These are phyloP conservation scores for Ceratobasidium sp. DNA, from an alignment of 1,284 basidiomycete genomes.

Conservation along the genomic window DNA sequence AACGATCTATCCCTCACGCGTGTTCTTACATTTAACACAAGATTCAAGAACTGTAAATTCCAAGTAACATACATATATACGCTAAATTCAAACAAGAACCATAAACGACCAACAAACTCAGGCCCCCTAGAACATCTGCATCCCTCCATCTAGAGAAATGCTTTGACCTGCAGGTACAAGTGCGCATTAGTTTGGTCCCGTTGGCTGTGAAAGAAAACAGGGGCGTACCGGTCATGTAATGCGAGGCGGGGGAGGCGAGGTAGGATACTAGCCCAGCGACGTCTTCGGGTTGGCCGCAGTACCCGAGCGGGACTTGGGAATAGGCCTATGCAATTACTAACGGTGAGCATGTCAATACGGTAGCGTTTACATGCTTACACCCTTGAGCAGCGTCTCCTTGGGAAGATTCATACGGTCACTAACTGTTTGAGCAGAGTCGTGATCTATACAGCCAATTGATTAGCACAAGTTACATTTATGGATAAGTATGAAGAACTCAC, in stretches of 20 bases:
- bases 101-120: too few relatives aligned
- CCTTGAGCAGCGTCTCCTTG: constrained; percentile 43
- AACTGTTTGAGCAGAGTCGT: constrained; percentile 19
- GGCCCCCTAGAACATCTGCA: constrained; percentile 24
- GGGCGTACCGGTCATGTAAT: constrained; percentile 51
- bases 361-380: constrained; percentile 16
- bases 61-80: too few relatives aligned
- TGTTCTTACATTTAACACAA: too few relatives aligned
- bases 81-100: too few relatives aligned
- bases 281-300: constrained; percentile 50
- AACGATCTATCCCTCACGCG: too few relatives aligned
- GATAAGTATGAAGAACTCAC: constrained; percentile 13
- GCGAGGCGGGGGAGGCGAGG: constrained; percentile 50
- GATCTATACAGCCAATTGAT: constrained; percentile 24
- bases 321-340: constrained; percentile 12
- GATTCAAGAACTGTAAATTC: too few relatives aligned
- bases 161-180: constrained; percentile 29
- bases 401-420: constrained; percentile 39
- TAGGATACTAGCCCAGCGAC: constrained; percentile 51
- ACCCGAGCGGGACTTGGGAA: constrained; percentile 43
- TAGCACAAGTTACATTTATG: background rate
- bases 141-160: constrained; percentile 34
- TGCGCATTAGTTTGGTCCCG: background rate
- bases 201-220: background rate
- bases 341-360: background rate